phyloP scores from a whole-genome alignment of 805 yeast genomes.

The Zygosaccharomyces bisporus region DNA sequence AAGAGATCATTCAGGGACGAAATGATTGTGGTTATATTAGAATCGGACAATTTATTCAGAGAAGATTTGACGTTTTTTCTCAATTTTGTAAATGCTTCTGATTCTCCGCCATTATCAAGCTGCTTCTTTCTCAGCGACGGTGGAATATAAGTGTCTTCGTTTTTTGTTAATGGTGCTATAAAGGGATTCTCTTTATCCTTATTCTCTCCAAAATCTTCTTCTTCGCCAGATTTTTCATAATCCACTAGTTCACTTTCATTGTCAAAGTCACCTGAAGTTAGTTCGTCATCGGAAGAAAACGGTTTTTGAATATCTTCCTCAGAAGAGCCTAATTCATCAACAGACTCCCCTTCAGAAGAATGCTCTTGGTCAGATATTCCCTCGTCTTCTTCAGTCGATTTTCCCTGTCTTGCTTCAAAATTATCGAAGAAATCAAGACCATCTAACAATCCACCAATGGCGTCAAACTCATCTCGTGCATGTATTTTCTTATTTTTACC shows the following conservation, averaged over 20 bases:
- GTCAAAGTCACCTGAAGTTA: slow-evolving; percentile 43
- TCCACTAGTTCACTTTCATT: slow-evolving; percentile 40
- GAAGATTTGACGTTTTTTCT: slow-evolving; percentile 73
- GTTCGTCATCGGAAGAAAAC: slow-evolving; percentile 42
- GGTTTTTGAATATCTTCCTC: slow-evolving; percentile 32
- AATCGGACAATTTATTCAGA: slow-evolving; percentile 83
- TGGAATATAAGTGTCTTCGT: slow-evolving; percentile 62
- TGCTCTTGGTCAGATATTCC: slow-evolving; percentile 24
- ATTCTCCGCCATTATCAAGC: slow-evolving; percentile 35
- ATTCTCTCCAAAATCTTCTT: slow-evolving; percentile 22
- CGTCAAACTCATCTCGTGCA: slow-evolving; percentile 60
- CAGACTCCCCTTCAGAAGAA: slow-evolving; percentile 30
- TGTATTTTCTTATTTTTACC: slow-evolving; percentile 47
- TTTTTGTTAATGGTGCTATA: slow-evolving; percentile 50
- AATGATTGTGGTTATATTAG: slow-evolving; percentile 69
- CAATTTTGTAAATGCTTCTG: slow-evolving; percentile 48
- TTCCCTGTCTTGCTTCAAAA: slow-evolving; percentile 34
- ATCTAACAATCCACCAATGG: slow-evolving; percentile 76
- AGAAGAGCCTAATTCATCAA: slow-evolving; percentile 33
- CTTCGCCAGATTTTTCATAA: slow-evolving; percentile 23
- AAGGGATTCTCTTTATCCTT: slow-evolving; percentile 65
- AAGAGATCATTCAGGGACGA: slow-evolving; percentile 64
- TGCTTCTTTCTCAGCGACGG: slow-evolving; percentile 73
- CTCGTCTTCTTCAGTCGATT: slow-evolving; percentile 32
- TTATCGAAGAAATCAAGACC: slow-evolving; percentile 48